A percentile compares a stretch with the other conserved stretches of the same genome.
Conservation (phyloP, 768 basidiomycete species). For the Suillus paluster region DNA sequence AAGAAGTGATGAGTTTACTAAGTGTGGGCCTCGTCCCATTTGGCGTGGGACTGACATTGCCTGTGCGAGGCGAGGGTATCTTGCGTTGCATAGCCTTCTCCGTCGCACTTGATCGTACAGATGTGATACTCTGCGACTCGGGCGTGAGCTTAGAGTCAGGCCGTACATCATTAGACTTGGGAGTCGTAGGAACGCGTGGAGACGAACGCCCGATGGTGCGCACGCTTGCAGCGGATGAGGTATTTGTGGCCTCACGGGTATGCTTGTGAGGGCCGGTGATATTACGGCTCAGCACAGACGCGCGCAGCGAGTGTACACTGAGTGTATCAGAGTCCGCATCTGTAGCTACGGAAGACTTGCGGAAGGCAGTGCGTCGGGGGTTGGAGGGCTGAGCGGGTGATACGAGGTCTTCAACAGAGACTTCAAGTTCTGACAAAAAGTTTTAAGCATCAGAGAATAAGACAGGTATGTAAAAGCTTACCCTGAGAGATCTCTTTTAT, state of each 20-base stretch:
- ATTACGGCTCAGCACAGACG: slow-evolving; percentile 44
- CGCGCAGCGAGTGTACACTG: slow-evolving; percentile 52
- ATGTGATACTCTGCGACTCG: slow-evolving; percentile 33
- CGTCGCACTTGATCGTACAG: slow-evolving; percentile 26
- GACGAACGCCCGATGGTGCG: slow-evolving; percentile 26
- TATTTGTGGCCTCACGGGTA: slow-evolving; percentile 25
- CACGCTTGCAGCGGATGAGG: slow-evolving; percentile 31
- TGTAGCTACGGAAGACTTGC: neutral
- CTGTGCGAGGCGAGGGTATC: slow-evolving; percentile 3
- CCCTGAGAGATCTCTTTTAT: slow-evolving; percentile 75
- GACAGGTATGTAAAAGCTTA: slow-evolving; percentile 11
- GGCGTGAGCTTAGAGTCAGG: slow-evolving; percentile 81
- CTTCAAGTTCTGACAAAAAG: slow-evolving; percentile 68
- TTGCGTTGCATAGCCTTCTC: slow-evolving; percentile 22
- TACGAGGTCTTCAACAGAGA: slow-evolving; percentile 75
- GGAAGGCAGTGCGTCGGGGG: slow-evolving; percentile 14
- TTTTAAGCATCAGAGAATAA: neutral
- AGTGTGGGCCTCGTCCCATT: slow-evolving; percentile 14
- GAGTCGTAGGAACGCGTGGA: slow-evolving; percentile 35
- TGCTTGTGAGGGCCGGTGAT: slow-evolving; percentile 25
- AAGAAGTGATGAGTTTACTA: slow-evolving; percentile 17
- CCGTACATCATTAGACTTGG: slow-evolving; percentile 40
- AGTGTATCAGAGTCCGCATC: slow-evolving; percentile 44
- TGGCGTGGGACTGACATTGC: slow-evolving; percentile 2
- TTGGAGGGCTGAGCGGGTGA: slow-evolving; percentile 43